Evolutionary conservation across 1,284 basidiomycete genomes (phyloP).

Genomic region (Trichosporon sp.): DNA sequence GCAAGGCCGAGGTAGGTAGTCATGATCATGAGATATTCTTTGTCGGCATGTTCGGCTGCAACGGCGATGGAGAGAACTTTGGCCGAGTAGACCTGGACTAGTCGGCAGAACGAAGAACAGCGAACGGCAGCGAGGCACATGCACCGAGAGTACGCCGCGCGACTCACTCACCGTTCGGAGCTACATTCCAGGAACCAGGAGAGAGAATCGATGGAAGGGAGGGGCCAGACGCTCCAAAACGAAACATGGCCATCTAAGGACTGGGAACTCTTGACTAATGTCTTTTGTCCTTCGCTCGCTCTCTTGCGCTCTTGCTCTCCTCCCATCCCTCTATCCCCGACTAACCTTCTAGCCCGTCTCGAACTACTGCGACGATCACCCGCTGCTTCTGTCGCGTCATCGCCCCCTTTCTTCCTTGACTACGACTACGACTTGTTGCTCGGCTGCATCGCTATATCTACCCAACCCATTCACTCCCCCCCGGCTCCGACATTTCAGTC

Average conservation of each 20-base stretch:
- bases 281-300: not conserved
- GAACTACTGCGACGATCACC: not conserved
- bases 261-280: not conserved
- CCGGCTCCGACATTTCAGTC: not conserved
- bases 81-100: not conserved
- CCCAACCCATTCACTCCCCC: not conserved
- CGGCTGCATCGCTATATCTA: not conserved
- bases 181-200: no score
- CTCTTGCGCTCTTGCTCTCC: not conserved
- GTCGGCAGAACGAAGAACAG: not conserved
- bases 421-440: not conserved
- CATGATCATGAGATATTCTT: not conserved
- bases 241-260: no score
- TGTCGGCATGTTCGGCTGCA: not conserved
- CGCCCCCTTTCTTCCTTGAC: not conserved
- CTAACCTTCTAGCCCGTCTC: not conserved
- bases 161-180: no score
- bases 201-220: no score
- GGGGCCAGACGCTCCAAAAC: no score
- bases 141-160: not conserved
- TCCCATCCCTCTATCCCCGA: not conserved
- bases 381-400: not conserved
- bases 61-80: not conserved
- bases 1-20: not conserved
- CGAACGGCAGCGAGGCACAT: not conserved